Conservation (phyloP, 2,329 filamentous ascomycete genomes). For the Colletotrichum cuscutae region DNA sequence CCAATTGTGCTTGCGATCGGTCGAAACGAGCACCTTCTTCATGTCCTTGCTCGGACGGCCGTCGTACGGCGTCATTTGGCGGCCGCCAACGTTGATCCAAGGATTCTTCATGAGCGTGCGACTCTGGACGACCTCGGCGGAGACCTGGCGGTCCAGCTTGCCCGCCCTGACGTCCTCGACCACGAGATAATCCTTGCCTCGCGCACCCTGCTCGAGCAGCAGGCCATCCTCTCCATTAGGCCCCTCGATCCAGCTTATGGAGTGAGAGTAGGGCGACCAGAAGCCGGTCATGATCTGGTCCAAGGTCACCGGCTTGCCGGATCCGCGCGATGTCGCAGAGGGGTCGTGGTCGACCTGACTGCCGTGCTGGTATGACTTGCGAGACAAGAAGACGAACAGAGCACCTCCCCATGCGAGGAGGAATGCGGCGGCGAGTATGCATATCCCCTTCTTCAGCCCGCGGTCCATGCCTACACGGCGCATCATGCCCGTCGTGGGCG, state of each 20-base stretch:
- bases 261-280: conserved; percentile 72
- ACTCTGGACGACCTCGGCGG: conserved; percentile 54
- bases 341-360: conserved; percentile 75
- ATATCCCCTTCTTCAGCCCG: conserved; percentile 70
- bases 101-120: conserved; percentile 80
- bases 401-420: conserved; percentile 76
- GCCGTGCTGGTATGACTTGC: conserved; percentile 73
- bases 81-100: conserved; percentile 69
- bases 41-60: conserved; percentile 84
- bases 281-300: conserved; percentile 74
- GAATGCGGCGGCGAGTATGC: conserved; percentile 70
- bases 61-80: conserved; percentile 65
- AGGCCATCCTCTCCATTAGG: conserved; percentile 84
- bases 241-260: conserved; percentile 81
- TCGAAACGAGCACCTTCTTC: conserved; percentile 86
- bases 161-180: conserved; percentile 81
- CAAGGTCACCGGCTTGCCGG: conserved; percentile 77
- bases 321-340: conserved; percentile 70
- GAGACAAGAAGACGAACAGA: conserved; percentile 72
- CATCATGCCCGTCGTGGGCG: conserved; percentile 45
- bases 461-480: conserved; percentile 70
- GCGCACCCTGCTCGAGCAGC: conserved; percentile 76
- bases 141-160: conserved; percentile 41
- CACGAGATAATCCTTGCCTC: conserved; percentile 78
- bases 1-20: conserved; percentile 81